These are phyloP conservation scores for Gamarada debralockiae DNA, from an alignment of 495 filamentous ascomycete genomes.

Conservation along the genomic window DNA sequence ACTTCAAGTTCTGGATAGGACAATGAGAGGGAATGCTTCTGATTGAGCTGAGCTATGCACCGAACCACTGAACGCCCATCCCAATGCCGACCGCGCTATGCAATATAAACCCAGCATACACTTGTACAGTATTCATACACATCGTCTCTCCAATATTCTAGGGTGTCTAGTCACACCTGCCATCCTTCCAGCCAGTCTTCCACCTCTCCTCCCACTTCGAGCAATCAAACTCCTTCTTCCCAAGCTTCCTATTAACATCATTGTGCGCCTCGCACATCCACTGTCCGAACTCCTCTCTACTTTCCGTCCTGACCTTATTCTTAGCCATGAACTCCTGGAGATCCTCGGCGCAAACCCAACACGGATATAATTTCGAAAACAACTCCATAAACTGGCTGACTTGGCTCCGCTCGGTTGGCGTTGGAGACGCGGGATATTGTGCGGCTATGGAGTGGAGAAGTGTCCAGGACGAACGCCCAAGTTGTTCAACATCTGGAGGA, in stretches of 20 bases:
- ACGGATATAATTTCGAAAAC: slow-evolving; percentile 86
- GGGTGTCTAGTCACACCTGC: slow-evolving; percentile 38
- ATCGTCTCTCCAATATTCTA: slow-evolving; percentile 3
- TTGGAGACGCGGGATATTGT: slow-evolving; percentile 69
- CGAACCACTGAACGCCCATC: no score
- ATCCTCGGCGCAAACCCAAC: slow-evolving; percentile 91
- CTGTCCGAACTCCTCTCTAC: slow-evolving; percentile 71
- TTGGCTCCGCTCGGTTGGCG: slow-evolving; percentile 62
- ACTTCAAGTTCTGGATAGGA: no score
- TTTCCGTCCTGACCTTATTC: slow-evolving; percentile 64
- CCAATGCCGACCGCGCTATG: not conserved
- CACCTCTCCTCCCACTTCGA: slow-evolving; percentile 89
- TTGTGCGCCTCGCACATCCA: slow-evolving; percentile 99
- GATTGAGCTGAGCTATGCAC: no score
- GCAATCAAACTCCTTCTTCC: slow-evolving; percentile 92
- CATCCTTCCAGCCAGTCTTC: slow-evolving; percentile 92
- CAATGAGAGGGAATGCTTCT: no score
- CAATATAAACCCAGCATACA: slow-evolving; percentile 5
- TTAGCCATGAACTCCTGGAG: slow-evolving; percentile 78
- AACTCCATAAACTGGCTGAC: slow-evolving; percentile 72
- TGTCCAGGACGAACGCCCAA: slow-evolving; percentile 89
- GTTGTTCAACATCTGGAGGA: slow-evolving; percentile 76
- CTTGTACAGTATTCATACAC: slow-evolving; percentile 7
- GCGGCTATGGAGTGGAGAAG: slow-evolving; percentile 89
- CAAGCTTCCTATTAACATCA: slow-evolving; percentile 90